Conservation (phyloP, 768 basidiomycete genomes). For the Russula abietina region DNA sequence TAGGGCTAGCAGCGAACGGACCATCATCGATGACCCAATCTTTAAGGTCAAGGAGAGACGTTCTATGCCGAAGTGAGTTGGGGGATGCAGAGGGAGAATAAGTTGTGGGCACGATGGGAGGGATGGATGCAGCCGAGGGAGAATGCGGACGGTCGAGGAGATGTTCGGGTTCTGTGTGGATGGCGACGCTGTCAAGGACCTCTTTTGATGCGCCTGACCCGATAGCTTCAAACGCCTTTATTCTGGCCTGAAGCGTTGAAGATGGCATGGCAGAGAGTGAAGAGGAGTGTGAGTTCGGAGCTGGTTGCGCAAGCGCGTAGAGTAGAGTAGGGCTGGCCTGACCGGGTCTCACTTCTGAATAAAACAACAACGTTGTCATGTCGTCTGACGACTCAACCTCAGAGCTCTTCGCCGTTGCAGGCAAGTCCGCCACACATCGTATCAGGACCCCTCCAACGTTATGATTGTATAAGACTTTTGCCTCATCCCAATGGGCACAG, state of each 20-base stretch:
- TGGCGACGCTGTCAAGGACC: slow-evolving; percentile 15
- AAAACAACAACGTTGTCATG: not conserved
- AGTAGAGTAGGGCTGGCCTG: not conserved
- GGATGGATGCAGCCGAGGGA: slow-evolving; percentile 15
- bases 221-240: slow-evolving; percentile 24
- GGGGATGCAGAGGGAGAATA: slow-evolving; percentile 22
- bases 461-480: slow-evolving; percentile 65
- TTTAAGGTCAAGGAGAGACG: slow-evolving; percentile 60
- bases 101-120: slow-evolving; percentile 15
- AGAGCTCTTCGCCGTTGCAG: slow-evolving; percentile 75
- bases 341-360: not conserved
- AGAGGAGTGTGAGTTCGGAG: not conserved
- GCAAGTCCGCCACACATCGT: slow-evolving; percentile 31
- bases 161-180: slow-evolving; percentile 17
- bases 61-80: slow-evolving; percentile 29
- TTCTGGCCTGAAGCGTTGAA: slow-evolving; percentile 23
- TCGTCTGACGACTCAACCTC: slow-evolving; percentile 36
- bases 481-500: slow-evolving; percentile 80
- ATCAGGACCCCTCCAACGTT: not conserved
- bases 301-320: not conserved
- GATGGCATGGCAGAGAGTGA: slow-evolving; percentile 10
- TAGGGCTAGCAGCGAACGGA: slow-evolving; percentile 23
- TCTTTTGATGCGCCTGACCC: slow-evolving; percentile 17
- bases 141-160: slow-evolving; percentile 22
- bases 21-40: slow-evolving; percentile 67